Percentiles rank a stretch among this genome's conserved stretches.
Conservation (phyloP, 257 asterid species). For the Nicotiana noctiflora region DNA sequence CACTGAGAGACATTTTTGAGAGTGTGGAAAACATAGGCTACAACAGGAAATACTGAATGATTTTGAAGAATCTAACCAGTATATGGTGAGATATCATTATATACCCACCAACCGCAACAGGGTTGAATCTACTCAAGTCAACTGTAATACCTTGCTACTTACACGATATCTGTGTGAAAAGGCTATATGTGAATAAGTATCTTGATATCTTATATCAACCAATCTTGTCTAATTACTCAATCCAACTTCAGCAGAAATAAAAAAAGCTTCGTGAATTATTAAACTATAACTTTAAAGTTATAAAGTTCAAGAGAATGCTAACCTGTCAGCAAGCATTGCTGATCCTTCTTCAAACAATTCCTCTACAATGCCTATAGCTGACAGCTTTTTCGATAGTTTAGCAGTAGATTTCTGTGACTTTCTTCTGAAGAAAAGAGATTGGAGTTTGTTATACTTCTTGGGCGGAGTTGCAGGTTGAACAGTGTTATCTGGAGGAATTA, state of each 20-base stretch:
- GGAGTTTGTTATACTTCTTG: slow-evolving; percentile 39
- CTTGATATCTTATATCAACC: not conserved
- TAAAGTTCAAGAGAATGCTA: slow-evolving; percentile 1
- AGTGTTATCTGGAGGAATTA: slow-evolving; percentile 45
- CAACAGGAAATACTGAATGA: too few relatives aligned
- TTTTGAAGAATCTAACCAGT: too few relatives aligned
- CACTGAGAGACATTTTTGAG: too few relatives aligned
- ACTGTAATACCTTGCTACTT: too few relatives aligned
- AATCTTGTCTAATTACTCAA: not conserved
- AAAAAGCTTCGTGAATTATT: not conserved
- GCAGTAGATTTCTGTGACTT: slow-evolving; percentile 24
- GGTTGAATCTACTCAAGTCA: too few relatives aligned
- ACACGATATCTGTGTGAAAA: too few relatives aligned
- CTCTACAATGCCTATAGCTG: slow-evolving; percentile 63
- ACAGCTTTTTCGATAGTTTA: slow-evolving; percentile 36
- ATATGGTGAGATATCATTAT: too few relatives aligned
- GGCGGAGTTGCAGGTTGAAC: slow-evolving; percentile 32
- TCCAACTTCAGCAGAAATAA: not conserved
- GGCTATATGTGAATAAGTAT: too few relatives aligned
- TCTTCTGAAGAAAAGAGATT: slow-evolving; percentile 38
- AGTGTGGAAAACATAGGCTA: too few relatives aligned
- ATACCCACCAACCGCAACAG: too few relatives aligned
- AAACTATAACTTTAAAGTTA: not conserved
- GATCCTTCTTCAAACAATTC: slow-evolving; percentile 85
- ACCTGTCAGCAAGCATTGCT: slow-evolving; percentile 70